Evolutionary conservation across 352 stramenopile species (phyloP), one percentile per base, ranked within the genome.

Genomic region (Phytophthora agathidicida): DNA sequence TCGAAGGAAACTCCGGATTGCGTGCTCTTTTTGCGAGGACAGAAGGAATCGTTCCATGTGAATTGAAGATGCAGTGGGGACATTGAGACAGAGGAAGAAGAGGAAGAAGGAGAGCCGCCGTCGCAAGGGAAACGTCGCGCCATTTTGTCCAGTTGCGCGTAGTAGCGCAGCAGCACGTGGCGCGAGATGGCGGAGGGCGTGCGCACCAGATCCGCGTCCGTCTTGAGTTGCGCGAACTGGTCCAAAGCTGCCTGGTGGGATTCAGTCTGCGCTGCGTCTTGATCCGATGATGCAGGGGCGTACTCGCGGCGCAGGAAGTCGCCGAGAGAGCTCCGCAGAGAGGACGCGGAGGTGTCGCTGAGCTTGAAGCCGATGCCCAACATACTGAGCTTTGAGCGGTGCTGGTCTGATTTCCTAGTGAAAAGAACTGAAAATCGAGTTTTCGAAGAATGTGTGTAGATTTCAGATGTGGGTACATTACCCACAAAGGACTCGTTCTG

Each of bases 11-110:
- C 54, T 3, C 73, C 75, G 14, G 49, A 64, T 46, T 93, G 76
- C 23, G 72, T 79, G 43, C 75, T 83, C 63, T 94, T 92, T 57
- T 96, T 96, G 36, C 79, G 88, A 16, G 90, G 88, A 52, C 80
- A 92, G 61, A 97, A 96, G 50, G 91, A 94, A 48, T 97, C 90
- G 68, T 84, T 91, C 91, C 91, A 97, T n/a, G 82, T 84, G 60
- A 97, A 97, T 32, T 83, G 73, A 14, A 97, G 64, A 24, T 73
- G 65, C 5, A 94, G 59, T 24, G 46, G 10, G 0, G n/a, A n/a
- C n/a, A n/a, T n/a, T n/a, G n/a, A n/a, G n/a, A n/a, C n/a, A n/a
- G 46, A 22, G 26, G 65, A 46, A 13, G 39, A 13, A 5, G 36
- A 13, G 20, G 19, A 30, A 5, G 61, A 53, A 19, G 52, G 27